Percentiles rank a stretch among this genome's conserved stretches.
phyloP scores from a whole-genome alignment of 2,329 filamentous ascomycete species.

The Pseudocercospora fijiensis region DNA sequence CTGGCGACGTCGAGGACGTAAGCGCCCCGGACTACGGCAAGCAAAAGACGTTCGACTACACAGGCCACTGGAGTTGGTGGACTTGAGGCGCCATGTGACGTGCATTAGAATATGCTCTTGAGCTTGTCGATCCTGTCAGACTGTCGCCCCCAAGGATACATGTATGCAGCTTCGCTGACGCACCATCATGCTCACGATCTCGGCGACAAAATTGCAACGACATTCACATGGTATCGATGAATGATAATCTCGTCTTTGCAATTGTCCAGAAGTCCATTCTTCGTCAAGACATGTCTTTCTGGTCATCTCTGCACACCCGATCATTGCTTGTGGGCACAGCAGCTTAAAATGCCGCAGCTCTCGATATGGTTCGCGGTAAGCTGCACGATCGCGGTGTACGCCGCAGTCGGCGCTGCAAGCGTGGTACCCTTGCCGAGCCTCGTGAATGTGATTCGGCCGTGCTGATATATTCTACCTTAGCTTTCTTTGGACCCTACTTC shows the following conservation, averaged over 20 bases:
- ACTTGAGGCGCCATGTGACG: constrained; percentile 15
- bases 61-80: constrained; percentile 23
- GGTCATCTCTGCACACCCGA: not conserved
- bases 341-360: not conserved
- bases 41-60: constrained; percentile 17
- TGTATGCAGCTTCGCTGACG: not conserved
- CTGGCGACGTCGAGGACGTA: not conserved
- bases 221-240: not conserved
- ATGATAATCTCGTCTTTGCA: not conserved
- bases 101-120: not conserved
- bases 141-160: not conserved
- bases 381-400: not conserved
- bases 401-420: constrained; percentile 3
- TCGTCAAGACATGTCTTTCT: not conserved
- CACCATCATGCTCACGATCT: not conserved
- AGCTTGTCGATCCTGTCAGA: constrained; percentile 1
- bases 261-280: not conserved
- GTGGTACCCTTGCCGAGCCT: not conserved
- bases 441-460: constrained; percentile 1
- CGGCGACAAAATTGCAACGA: not conserved
- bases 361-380: not conserved
- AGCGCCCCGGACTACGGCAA: constrained; percentile 5
- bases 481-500: not conserved
- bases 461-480: constrained; percentile 2
- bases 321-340: not conserved